These are phyloP conservation scores for Backusella psychrophila DNA, from an alignment of 192 early-diverging fungal species.

Conservation along the genomic window DNA sequence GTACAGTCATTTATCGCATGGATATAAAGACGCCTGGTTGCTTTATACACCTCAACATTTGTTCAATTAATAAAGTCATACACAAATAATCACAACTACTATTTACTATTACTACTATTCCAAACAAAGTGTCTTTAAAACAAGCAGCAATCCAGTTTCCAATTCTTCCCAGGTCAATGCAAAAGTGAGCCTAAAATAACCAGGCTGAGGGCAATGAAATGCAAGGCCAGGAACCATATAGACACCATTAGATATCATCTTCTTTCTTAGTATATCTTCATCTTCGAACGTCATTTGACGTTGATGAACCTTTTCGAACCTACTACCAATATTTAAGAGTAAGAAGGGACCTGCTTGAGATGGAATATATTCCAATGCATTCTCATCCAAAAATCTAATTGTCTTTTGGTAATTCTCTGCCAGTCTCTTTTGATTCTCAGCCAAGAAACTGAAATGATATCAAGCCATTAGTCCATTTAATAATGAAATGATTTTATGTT, in stretches of 20 bases:
- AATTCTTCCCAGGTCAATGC: slow-evolving; percentile 46
- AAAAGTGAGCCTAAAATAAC: slow-evolving; percentile 69
- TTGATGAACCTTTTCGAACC: slow-evolving; percentile 3
- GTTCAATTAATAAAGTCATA: not conserved
- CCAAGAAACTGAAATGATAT: slow-evolving; percentile 39
- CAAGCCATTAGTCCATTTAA: not conserved
- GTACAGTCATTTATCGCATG: too few relatives aligned
- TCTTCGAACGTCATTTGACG: slow-evolving; percentile 27
- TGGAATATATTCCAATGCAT: slow-evolving; percentile 52
- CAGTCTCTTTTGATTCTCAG: slow-evolving; percentile 55
- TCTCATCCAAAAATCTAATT: slow-evolving; percentile 38
- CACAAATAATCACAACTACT: not conserved
- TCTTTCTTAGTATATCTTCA: slow-evolving; percentile 51
- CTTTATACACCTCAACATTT: too few relatives aligned
- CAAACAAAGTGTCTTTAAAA: not conserved
- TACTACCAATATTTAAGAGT: slow-evolving; percentile 56
- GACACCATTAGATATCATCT: slow-evolving; percentile 51
- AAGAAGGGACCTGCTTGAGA: slow-evolving; percentile 74
- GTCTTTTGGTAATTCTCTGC: slow-evolving; percentile 47
- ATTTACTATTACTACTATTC: not conserved
- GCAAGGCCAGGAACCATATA: slow-evolving; percentile 69
- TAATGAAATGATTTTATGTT: too few relatives aligned
- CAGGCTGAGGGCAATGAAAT: slow-evolving; percentile 56
- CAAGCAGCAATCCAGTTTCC: slow-evolving; percentile 36
- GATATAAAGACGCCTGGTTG: too few relatives aligned